Evolutionary conservation across 139 green algal species (phyloP).

Genomic region (Micractinium conductrix): DNA sequence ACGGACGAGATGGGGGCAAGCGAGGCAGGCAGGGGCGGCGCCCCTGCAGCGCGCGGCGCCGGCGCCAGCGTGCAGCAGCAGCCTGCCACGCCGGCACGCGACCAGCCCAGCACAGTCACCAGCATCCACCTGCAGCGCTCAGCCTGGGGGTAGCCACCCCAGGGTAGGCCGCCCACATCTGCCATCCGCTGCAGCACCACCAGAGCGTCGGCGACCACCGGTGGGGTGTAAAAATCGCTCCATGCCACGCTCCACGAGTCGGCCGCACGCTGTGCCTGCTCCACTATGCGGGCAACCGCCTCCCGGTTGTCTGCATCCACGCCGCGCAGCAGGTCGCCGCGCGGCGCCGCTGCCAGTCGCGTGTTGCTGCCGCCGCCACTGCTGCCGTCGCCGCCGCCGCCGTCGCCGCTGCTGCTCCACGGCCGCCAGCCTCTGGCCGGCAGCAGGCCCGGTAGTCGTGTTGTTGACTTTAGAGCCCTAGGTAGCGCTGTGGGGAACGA

Average conservation of each 20-base stretch:
- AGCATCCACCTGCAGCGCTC: conserved; percentile 56
- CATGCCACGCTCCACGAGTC: conserved; percentile 34
- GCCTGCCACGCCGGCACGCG: too few species aligned
- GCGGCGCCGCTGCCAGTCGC: neutral
- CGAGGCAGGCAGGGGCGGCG: neutral
- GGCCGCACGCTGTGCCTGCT: conserved; percentile 59
- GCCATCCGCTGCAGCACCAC: conserved; percentile 42
- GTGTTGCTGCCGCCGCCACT: neutral
- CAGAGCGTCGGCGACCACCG: conserved; percentile 62
- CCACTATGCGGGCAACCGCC: conserved; percentile 67
- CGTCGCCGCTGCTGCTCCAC: neutral
- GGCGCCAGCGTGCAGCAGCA: neutral
- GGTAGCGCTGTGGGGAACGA: too few species aligned
- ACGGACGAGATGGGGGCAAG: neutral
- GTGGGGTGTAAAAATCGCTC: conserved; percentile 66
- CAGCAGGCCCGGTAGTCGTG: too few species aligned
- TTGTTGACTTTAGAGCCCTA: too few species aligned
- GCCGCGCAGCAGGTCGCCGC: conserved; percentile 41
- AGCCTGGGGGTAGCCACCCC: conserved; percentile 74
- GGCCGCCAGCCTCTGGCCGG: too few species aligned
- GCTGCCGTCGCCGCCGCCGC: neutral
- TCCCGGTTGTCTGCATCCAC: conserved; percentile 50
- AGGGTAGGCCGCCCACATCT: conserved; percentile 59
- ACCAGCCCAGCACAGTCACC: too few species aligned
- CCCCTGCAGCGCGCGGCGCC: too few species aligned